Evolutionary conservation across 106 monocot species (phyloP).

Genomic region (Triglochin maritima): DNA sequence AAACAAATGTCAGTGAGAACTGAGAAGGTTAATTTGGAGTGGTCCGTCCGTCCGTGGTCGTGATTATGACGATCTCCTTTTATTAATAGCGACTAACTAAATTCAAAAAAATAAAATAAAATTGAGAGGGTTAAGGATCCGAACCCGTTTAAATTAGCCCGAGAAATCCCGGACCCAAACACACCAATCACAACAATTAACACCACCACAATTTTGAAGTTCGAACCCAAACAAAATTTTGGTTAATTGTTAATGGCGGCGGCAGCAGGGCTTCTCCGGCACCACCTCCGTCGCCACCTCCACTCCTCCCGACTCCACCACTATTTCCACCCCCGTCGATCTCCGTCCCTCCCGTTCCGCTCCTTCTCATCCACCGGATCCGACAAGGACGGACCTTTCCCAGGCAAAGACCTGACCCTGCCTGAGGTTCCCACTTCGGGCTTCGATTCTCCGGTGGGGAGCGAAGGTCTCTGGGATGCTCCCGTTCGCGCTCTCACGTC

Average conservation of each 20-base stretch:
- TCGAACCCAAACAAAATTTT: too few relatives aligned
- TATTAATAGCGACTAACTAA: too few relatives aligned
- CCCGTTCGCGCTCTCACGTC: conserved; percentile 26
- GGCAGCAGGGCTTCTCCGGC: conserved; percentile 5
- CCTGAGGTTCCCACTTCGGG: conserved; percentile 6
- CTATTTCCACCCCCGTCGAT: not conserved
- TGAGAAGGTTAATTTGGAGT: too few relatives aligned
- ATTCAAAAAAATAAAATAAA: too few relatives aligned
- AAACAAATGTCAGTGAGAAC: too few relatives aligned
- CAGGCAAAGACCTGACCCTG: conserved; percentile 4
- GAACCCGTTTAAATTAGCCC: too few relatives aligned
- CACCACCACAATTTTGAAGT: too few relatives aligned
- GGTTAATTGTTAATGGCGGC: not conserved
- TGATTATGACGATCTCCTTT: too few relatives aligned
- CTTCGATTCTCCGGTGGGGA: conserved; percentile 4
- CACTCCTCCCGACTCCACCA: not conserved
- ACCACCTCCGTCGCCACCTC: conserved; percentile 6
- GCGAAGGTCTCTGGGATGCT: conserved; percentile 24
- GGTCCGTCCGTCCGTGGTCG: too few relatives aligned
- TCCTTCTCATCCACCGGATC: not conserved
- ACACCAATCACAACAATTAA: too few relatives aligned
- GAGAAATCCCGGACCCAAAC: too few relatives aligned
- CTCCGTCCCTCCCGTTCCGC: not conserved
- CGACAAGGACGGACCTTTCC: not conserved
- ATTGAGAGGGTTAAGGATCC: too few relatives aligned